These are phyloP conservation scores for Plasmodium berghei DNA, from an alignment of 169 alveolate genomes.

Conservation along the genomic window DNA sequence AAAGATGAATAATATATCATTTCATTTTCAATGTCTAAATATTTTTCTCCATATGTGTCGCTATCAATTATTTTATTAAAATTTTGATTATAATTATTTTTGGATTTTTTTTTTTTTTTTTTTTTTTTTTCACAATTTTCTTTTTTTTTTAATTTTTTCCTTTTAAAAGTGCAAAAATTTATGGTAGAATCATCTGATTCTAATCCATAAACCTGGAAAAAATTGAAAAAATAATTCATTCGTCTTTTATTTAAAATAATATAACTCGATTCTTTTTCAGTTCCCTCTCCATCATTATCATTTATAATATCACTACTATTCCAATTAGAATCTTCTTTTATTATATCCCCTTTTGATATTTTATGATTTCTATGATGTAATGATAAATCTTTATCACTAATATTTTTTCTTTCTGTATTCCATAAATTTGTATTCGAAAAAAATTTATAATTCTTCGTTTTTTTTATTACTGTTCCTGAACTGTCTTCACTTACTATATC, in stretches of 20 bases:
- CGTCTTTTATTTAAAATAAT: conserved; percentile 14
- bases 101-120: not conserved
- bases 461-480: too few species aligned
- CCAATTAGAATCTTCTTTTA: not conserved
- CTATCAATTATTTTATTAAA: not conserved
- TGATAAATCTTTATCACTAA: too few species aligned
- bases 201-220: conserved; percentile 49
- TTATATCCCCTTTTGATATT: not conserved
- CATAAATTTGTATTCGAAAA: too few species aligned
- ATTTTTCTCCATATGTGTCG: not conserved
- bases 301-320: not conserved
- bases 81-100: not conserved
- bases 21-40: not conserved
- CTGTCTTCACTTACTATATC: too few species aligned
- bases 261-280: not conserved
- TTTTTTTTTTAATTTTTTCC: not conserved
- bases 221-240: conserved; percentile 32
- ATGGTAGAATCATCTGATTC: conserved; percentile 20
- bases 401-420: too few species aligned
- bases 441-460: too few species aligned
- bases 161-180: conserved; percentile 18
- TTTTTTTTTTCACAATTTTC: conserved; percentile 2
- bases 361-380: too few species aligned
- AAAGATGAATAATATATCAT: not conserved
- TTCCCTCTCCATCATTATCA: not conserved